Percentiles rank a stretch among this genome's conserved stretches.
Evolutionary conservation across 1,139 yeast genomes (phyloP).

Genomic region (Diutina siamensis): DNA sequence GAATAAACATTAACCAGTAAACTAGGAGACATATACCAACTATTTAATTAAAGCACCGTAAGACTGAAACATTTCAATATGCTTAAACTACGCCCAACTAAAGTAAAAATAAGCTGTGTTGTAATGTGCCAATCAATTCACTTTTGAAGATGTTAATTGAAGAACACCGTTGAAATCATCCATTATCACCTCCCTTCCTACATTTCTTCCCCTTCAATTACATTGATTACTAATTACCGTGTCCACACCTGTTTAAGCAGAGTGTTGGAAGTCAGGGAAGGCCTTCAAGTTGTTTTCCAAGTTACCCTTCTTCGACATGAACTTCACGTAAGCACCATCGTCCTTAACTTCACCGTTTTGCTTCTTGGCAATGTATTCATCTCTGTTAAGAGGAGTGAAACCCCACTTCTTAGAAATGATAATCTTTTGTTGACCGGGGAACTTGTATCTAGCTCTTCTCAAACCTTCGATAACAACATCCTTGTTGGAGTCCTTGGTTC

Average conservation of each 20-base stretch:
- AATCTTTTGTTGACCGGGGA: slow-evolving; percentile 99
- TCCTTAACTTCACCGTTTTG: slow-evolving; percentile 97
- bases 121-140: too few relatives aligned
- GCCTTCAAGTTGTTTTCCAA: slow-evolving; percentile 83
- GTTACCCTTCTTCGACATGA: slow-evolving; percentile 93
- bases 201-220: too few relatives aligned
- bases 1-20: too few relatives aligned
- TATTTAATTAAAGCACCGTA: too few relatives aligned
- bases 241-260: too few relatives aligned
- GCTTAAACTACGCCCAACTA: too few relatives aligned
- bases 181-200: too few relatives aligned
- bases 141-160: too few relatives aligned
- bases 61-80: too few relatives aligned
- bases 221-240: background rate
- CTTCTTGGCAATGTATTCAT: slow-evolving; percentile 87
- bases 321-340: slow-evolving; percentile 99
- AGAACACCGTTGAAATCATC: too few relatives aligned
- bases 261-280: slow-evolving; percentile 85
- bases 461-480: slow-evolving; percentile 97
- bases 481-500: slow-evolving; percentile 97
- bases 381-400: slow-evolving; percentile 98
- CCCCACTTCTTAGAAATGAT: slow-evolving; percentile 99
- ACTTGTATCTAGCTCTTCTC: slow-evolving; percentile 99
- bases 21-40: too few relatives aligned
- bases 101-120: too few relatives aligned